A percentile compares a stretch with the other conserved stretches of the same genome.
Conservation (phyloP, 805 yeast species). For the Saturnispora bothae region DNA sequence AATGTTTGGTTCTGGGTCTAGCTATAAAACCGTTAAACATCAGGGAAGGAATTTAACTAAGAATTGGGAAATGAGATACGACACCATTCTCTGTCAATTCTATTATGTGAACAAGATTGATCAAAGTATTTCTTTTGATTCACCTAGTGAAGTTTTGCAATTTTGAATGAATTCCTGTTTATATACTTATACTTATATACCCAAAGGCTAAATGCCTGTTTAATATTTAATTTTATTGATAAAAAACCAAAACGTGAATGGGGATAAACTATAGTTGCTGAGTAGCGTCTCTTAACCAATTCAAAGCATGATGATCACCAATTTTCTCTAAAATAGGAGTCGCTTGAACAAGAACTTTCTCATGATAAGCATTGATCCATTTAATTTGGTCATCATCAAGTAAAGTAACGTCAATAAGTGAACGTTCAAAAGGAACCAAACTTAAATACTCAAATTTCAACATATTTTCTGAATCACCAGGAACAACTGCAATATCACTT, state of each 20-base stretch:
- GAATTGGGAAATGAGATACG: conserved; percentile 29
- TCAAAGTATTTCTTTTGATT: conserved; percentile 32
- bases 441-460: conserved; percentile 78
- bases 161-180: too few species aligned
- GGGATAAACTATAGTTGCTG: too few species aligned
- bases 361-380: conserved; percentile 65
- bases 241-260: too few species aligned
- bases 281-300: conserved; percentile 68
- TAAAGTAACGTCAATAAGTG: conserved; percentile 52
- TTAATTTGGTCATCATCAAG: conserved; percentile 50
- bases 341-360: conserved; percentile 41
- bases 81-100: conserved; percentile 29
- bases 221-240: too few species aligned
- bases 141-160: conserved; percentile 33
- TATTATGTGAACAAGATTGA: conserved; percentile 30
- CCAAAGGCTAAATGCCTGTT: too few species aligned
- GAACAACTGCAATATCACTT: conserved; percentile 60
- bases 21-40: conserved; percentile 3
- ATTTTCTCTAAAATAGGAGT: conserved; percentile 40
- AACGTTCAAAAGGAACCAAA: conserved; percentile 71
- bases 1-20: not conserved
- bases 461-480: conserved; percentile 32
- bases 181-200: too few species aligned
- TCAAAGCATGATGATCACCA: conserved; percentile 47
- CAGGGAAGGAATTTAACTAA: conserved; percentile 14